These are phyloP conservation scores for Veloboletus limbatus DNA, from an alignment of 1,284 basidiomycete genomes.

Conservation along the genomic window DNA sequence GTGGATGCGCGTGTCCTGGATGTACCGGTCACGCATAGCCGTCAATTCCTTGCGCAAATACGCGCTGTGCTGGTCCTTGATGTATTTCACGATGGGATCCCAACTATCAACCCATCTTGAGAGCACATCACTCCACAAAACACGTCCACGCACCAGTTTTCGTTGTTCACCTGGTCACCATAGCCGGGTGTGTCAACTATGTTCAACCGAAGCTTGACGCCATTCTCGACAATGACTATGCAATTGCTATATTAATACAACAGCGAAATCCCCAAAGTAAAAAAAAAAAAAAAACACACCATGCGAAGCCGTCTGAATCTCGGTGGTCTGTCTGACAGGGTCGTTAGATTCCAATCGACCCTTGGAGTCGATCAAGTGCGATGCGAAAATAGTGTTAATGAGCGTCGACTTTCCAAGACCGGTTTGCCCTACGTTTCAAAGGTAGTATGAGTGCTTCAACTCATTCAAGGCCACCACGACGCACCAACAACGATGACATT, in stretches of 20 bases:
- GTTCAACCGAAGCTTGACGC: slow-evolving; percentile 92
- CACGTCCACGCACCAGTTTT: slow-evolving; percentile 77
- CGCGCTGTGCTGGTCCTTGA: slow-evolving; percentile 98
- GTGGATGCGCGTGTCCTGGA: slow-evolving; percentile 97
- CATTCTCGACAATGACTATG: slow-evolving; percentile 93
- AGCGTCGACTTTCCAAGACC: slow-evolving; percentile 98
- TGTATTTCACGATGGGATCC: slow-evolving; percentile 99
- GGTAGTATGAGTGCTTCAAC: not conserved
- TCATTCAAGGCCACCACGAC: slow-evolving; percentile 33
- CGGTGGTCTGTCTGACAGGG: slow-evolving; percentile 90
- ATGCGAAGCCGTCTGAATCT: slow-evolving; percentile 94
- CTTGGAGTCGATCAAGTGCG: slow-evolving; percentile 96
- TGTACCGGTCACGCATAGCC: slow-evolving; percentile 97
- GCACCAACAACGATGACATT: slow-evolving; percentile 93
- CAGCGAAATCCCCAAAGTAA: too few species aligned
- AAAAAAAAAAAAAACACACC: slow-evolving; percentile 51
- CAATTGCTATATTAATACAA: slow-evolving; percentile 6
- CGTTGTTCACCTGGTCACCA: slow-evolving; percentile 98
- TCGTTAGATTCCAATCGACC: slow-evolving; percentile 88
- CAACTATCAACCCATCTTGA: slow-evolving; percentile 56
- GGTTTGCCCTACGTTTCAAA: slow-evolving; percentile 72
- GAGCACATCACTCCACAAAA: slow-evolving; percentile 1
- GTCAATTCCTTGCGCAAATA: slow-evolving; percentile 99
- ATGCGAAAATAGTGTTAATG: slow-evolving; percentile 98
- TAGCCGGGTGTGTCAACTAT: slow-evolving; percentile 99